A percentile compares a stretch with the other conserved stretches of the same genome.
These are phyloP conservation scores for Leccinellum luteum DNA, from an alignment of 768 basidiomycete species.

Conservation along the genomic window DNA sequence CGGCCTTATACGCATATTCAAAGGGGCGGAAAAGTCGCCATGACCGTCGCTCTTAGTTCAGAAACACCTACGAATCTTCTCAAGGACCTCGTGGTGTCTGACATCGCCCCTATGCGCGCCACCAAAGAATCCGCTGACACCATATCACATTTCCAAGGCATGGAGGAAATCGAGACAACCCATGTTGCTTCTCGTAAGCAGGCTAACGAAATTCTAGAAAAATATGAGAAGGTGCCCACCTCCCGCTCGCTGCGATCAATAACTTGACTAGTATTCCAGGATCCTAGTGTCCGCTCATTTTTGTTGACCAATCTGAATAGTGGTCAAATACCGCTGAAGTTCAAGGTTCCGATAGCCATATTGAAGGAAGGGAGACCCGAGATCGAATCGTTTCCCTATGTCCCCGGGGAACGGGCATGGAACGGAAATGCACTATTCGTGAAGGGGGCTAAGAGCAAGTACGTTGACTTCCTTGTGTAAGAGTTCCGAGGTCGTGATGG, in stretches of 20 bases:
- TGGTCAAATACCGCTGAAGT: slow-evolving; percentile 44
- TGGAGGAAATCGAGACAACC: slow-evolving; percentile 68
- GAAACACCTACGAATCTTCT: slow-evolving; percentile 42
- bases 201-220: slow-evolving; percentile 61
- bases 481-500: slow-evolving; percentile 1
- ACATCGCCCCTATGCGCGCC: slow-evolving; percentile 75
- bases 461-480: slow-evolving; percentile 20
- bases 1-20: slow-evolving; percentile 2
- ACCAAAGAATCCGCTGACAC: slow-evolving; percentile 59
- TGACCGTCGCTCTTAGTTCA: slow-evolving; percentile 58
- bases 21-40: slow-evolving; percentile 87
- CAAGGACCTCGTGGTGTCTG: slow-evolving; percentile 66
- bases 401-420: slow-evolving; percentile 50
- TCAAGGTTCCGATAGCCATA: slow-evolving; percentile 72
- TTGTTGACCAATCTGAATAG: slow-evolving; percentile 75
- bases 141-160: slow-evolving; percentile 59
- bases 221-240: slow-evolving; percentile 58
- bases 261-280: slow-evolving; percentile 43
- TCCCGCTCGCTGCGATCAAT: too few species aligned
- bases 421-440: slow-evolving; percentile 66
- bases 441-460: slow-evolving; percentile 79
- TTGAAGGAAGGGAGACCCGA: slow-evolving; percentile 57
- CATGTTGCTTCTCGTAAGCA: slow-evolving; percentile 60
- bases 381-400: slow-evolving; percentile 81
- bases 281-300: slow-evolving; percentile 73